Evolutionary conservation across 345 rosid species (phyloP).

Genomic region (Kandelia obovata): DNA sequence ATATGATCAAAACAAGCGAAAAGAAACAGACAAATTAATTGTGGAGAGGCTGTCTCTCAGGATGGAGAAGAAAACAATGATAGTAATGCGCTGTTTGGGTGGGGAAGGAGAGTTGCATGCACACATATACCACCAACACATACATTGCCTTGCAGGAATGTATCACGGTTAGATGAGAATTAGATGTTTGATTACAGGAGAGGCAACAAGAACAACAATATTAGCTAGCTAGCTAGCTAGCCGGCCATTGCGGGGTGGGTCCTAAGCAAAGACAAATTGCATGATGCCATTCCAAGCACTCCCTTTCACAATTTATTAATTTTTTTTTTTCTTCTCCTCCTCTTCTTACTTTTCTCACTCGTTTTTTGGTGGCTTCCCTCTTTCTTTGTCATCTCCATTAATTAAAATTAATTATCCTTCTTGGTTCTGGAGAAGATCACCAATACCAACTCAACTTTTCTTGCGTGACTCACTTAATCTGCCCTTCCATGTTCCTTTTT

Average conservation of each 20-base stretch:
- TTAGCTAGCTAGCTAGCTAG: background rate
- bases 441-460: conserved; percentile 24
- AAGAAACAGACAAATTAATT: background rate
- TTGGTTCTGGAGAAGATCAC: conserved; percentile 35
- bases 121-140: too few species aligned
- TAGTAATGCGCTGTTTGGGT: background rate
- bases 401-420: conserved; percentile 19
- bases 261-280: conserved; percentile 34
- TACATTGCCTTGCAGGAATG: conserved; percentile 25
- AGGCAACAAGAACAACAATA: background rate
- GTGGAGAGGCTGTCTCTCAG: background rate
- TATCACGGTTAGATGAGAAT: conserved; percentile 1
- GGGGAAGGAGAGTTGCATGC: background rate
- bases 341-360: too few species aligned
- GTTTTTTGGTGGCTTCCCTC: conserved; percentile 21
- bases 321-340: background rate
- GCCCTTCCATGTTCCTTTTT: background rate
- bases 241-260: conserved; percentile 21
- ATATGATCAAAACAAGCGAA: background rate
- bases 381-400: conserved; percentile 28
- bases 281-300: conserved; percentile 39
- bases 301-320: conserved; percentile 23
- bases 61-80: conserved; percentile 28
- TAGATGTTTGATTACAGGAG: background rate
- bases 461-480: conserved; percentile 10